Base-by-base conservation (phyloP, 306 rosid species). In the Nissolia schottii region DNA sequence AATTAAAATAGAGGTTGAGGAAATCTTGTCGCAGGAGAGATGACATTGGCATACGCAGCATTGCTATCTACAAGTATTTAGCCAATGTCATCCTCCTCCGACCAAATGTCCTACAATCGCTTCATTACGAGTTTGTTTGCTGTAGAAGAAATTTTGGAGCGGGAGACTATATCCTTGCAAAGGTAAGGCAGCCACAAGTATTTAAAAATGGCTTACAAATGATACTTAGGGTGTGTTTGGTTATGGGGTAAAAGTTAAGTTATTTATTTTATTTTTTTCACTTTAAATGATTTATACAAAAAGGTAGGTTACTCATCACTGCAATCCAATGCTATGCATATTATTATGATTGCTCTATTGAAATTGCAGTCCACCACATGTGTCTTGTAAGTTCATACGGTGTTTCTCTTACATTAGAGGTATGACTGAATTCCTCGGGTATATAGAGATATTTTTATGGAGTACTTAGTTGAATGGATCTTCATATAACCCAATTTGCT, bases 21-120 rank as follows among this genome's bases (percentile, higher is more conserved):
- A 65, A 40, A 19, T 51, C 60, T 19, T 64, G 79, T 75, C 73
- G 79, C 79, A 65, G 73, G 73, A 55, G 66, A 0, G 79, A 75
- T 75, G 79, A 65, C 73, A 65, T 55, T 65, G 79, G 7, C n/a
- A 32, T 1, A 60, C 4, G 32, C 19, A 1, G 14, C 37, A 48
- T 18, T 18, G 46, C 5, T 70, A 48, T 22, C 4, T 34, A 16
- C 18, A 69, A 7, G 1, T 51, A 9, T 54, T n/a, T 24, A 15
- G 14, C 55, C 64, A 41, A 40, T 75, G 79, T 55, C 79, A 64
- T 75, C 4, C 37, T 75, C 73, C 4, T 65, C 67, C 22, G 57
- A 65, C 73, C 40, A 22, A 73, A 55, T 65, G 19, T 3, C 73
- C 66, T 54, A n/a, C 48, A 20, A 55, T 15, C 79, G n/a, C 71